Conservation (phyloP, 192 early-diverging fungal species). For the Funneliformis geosporum region DNA sequence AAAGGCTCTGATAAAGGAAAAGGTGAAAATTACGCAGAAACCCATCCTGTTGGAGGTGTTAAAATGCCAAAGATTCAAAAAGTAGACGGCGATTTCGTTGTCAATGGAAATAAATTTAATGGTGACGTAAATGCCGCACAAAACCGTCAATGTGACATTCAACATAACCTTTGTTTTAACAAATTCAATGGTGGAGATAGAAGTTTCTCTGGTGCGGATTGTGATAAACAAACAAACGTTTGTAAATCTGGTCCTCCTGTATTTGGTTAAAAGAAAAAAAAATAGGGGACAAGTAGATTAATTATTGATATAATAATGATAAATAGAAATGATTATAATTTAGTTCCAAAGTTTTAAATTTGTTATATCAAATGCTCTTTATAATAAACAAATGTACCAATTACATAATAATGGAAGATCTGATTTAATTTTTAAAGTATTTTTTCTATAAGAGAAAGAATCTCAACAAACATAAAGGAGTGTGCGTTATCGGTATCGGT, state of each 20-base stretch:
- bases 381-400: too few species aligned
- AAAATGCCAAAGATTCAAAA: conserved; percentile 3
- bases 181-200: conserved; percentile 2
- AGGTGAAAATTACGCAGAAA: neutral
- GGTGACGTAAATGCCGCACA: neutral
- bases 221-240: neutral
- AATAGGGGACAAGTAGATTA: neutral
- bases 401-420: too few species aligned
- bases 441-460: too few species aligned
- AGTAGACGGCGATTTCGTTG: neutral
- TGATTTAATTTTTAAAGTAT: too few species aligned
- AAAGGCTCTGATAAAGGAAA: neutral
- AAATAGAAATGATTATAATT: too few species aligned
- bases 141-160: conserved; percentile 18
- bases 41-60: conserved; percentile 3
- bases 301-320: too few species aligned
- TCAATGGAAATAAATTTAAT: neutral
- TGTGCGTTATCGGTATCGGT: too few species aligned
- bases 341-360: too few species aligned
- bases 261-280: conserved; percentile 3
- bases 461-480: too few species aligned
- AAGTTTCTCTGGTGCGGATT: neutral
- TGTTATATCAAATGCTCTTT: too few species aligned
- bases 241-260: neutral
- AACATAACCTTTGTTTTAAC: conserved; percentile 11